Conservation (phyloP, 1,284 basidiomycete species). For the Pseudozyma sp. region DNA sequence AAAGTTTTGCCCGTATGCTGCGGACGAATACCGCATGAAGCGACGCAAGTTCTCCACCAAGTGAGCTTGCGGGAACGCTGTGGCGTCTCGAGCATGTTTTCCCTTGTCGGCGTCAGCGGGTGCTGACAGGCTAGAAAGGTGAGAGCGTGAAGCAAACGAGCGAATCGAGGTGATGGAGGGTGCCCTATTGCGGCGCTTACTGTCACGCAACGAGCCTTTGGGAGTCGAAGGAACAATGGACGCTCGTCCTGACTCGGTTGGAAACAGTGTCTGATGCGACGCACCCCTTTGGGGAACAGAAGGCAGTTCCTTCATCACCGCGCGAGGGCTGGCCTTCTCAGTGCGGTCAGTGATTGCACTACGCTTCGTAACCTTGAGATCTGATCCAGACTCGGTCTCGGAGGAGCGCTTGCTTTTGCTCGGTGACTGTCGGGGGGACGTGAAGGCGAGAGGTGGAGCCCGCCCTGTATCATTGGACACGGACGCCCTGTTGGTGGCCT, state of each 20-base stretch:
- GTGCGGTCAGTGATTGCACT: neutral
- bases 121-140: conserved; percentile 37
- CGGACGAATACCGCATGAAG: conserved; percentile 71
- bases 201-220: conserved; percentile 30
- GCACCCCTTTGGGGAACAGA: conserved; percentile 37
- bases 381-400: neutral
- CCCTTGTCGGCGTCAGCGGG: conserved; percentile 25
- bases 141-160: conserved; percentile 53
- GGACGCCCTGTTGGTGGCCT: neutral
- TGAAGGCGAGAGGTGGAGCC: neutral
- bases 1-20: conserved; percentile 68
- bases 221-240: conserved; percentile 18
- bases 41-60: conserved; percentile 71
- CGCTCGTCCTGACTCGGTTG: conserved; percentile 3
- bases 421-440: conserved; percentile 9
- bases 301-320: conserved; percentile 25
- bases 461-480: conserved; percentile 1
- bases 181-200: conserved; percentile 42
- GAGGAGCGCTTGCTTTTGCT: conserved; percentile 18
- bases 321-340: conserved; percentile 8
- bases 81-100: conserved; percentile 20
- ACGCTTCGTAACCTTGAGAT: conserved; percentile 17
- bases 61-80: conserved; percentile 69
- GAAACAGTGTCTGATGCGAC: conserved; percentile 19
- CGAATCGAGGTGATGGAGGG: conserved; percentile 56